Conservation (phyloP, 805 yeast genomes). For the Sugiyamaella lignohabitans region DNA sequence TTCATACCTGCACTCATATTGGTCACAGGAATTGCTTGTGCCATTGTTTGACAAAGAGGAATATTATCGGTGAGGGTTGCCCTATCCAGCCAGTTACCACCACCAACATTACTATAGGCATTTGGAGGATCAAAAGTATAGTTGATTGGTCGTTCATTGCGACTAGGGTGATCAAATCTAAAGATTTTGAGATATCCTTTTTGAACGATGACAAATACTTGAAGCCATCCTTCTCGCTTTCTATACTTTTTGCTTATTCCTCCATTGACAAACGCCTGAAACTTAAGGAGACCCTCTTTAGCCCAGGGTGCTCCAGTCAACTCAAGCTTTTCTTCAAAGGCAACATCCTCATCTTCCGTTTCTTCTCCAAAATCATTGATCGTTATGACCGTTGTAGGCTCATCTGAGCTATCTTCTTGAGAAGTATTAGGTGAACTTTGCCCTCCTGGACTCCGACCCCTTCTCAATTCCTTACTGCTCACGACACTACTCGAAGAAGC, state of each 20-base stretch:
- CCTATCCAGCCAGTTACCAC: conserved; percentile 61
- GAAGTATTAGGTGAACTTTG: neutral
- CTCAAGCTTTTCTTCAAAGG: conserved; percentile 35
- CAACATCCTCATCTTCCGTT: neutral
- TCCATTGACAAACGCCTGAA: conserved; percentile 25
- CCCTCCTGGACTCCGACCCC: neutral
- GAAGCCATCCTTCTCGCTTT: conserved; percentile 35
- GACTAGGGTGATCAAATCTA: conserved; percentile 16
- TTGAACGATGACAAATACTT: conserved; percentile 56
- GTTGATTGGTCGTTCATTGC: conserved; percentile 3
- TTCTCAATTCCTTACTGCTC: neutral
- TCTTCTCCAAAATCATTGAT: neutral
- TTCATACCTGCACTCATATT: conserved; percentile 1
- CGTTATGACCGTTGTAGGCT: neutral
- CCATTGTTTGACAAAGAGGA: conserved; percentile 41
- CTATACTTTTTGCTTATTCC: conserved; percentile 15
- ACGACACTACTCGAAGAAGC: neutral
- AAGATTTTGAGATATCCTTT: conserved; percentile 47
- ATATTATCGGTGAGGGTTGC: conserved; percentile 51
- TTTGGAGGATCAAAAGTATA: conserved; percentile 9
- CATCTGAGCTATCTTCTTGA: neutral
- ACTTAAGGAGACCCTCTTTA: conserved; percentile 57
- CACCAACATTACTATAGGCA: conserved; percentile 33
- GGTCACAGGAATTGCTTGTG: conserved; percentile 31
- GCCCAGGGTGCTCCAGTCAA: conserved; percentile 70